Base-by-base conservation (phyloP, 768 basidiomycete species). In the Leucogyrophana mollusca region DNA sequence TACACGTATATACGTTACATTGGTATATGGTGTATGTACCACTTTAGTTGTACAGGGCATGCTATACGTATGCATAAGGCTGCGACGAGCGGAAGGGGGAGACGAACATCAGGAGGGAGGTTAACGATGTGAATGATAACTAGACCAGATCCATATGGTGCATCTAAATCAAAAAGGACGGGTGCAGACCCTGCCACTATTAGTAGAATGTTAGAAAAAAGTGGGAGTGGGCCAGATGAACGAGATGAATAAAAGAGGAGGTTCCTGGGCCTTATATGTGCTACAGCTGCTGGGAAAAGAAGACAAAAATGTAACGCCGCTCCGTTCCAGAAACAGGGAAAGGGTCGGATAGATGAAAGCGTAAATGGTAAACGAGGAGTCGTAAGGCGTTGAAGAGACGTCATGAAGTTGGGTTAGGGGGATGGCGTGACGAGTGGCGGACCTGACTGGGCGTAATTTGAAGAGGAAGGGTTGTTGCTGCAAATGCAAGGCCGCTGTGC, bases 251-350 rank as follows among this genome's bases (percentile, higher is more conserved):
- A 17, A 34, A 43, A 14, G 23, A 9, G 9, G 40, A 13, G 40
- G 39, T 20, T 27, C 27, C 44, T 11, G 38, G 23, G 21, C 38
- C 39, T 45, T 30, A 30, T 30, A 45, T 42, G 44, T 45, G 44
- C 39, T 45, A 45, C 44, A 45, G 44, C 44, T 27, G 44, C n/a
- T 7, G 44, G n/a, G 39, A 43, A 42, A 43, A 42, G 13, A 24
- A 42, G 22, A 13, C 13, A 7, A 30, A 30, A 7, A 30, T 30
- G 27, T 30, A 30, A 43, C 40, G 44, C 39, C 21, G 44, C 23
- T 41, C 39, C 24, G 38, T 18, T 20, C 18, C 18, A 40, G 40
- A n/a, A n/a, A n/a, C n/a, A n/a, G n/a, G n/a, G n/a, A n/a, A n/a
- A 24, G 40, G 34, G 17, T 32, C 11, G 9, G 16, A 21, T 32